These are phyloP conservation scores for Lentinus polychrous DNA, from an alignment of 1,284 basidiomycete species.

Conservation along the genomic window DNA sequence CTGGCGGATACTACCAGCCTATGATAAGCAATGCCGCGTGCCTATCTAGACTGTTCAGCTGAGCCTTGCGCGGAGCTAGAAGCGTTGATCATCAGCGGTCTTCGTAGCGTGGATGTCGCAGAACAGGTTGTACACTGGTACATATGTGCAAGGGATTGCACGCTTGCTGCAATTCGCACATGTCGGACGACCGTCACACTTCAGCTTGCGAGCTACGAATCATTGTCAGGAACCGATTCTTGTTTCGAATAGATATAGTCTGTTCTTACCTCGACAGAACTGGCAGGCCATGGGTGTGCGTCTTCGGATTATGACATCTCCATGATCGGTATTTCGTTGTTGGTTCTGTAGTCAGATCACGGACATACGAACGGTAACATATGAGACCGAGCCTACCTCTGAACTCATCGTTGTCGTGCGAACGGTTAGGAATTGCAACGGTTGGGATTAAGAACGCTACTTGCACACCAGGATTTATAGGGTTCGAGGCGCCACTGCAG, in stretches of 20 bases:
- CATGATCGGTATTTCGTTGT: background rate
- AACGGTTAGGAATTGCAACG: too few species aligned
- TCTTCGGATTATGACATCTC: background rate
- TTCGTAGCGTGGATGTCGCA: background rate
- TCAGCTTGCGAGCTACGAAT: background rate
- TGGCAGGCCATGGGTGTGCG: background rate
- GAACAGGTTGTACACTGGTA: background rate
- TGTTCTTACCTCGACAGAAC: background rate
- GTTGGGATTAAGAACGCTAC: too few species aligned
- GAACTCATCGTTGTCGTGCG: too few species aligned
- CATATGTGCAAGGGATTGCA: background rate
- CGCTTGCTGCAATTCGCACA: background rate
- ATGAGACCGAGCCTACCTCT: too few species aligned
- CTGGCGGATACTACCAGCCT: too few species aligned
- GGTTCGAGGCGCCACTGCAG: too few species aligned
- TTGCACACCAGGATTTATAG: too few species aligned
- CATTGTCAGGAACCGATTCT: too few species aligned
- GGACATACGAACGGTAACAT: too few species aligned
- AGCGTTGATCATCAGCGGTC: background rate
- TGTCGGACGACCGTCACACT: background rate
- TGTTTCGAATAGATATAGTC: background rate
- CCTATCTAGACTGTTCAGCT: background rate
- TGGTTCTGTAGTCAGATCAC: too few species aligned
- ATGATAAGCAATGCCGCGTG: too few species aligned
- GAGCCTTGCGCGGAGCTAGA: constrained; percentile 1